Evolutionary conservation across 176 grass and related monocot genomes (phyloP), one percentile per base, ranked within the genome.

Genomic region (Secale cereale): DNA sequence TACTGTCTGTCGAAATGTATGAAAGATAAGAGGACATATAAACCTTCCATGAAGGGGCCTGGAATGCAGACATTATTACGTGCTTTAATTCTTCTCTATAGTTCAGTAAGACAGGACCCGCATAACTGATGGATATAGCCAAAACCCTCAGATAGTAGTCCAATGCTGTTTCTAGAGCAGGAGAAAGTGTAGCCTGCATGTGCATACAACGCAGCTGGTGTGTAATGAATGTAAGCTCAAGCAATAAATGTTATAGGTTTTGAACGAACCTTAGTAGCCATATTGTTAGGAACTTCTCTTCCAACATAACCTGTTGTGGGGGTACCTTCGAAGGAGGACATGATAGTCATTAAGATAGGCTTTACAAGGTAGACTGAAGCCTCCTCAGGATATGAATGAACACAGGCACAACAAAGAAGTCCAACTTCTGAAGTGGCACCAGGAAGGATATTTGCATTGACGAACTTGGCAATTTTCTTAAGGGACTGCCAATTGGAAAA

Each of bases 1-100:
- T 70, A 77, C 4, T 28, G 30, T 37, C 22, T 11, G 23, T 76
- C 35, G n/a, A 15, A 80, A 78, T 81, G 7, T 70, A 84, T 61
- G 50, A 77, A 61, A 70, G 48, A 33, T 72, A 66, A 65, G 40
- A 70, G 17, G 59, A 76, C 79, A 78, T 81, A 62, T 30, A 60
- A 82, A 98, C 96, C 93, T 98, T 98, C 91, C 91, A 98, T 32
- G 96, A 98, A 72, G 96, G 96, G 70, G 93, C 87, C 91, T 95
- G 89, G 81, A 98, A 98, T 78, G 96, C 87, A 86, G 88, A 90
- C 16, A 74, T 40, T 71, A 95, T 94, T 88, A 87, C 85, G 85
- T 88, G 76, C 83, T 91, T 95, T 57, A 95, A 78, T 85, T 98
- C 89, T 66, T 94, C 89, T 83, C 59, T 87, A 69, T 89, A 94